These are phyloP conservation scores for Eremothecium gossypii DNA, from an alignment of 1,139 yeast genomes.

Conservation along the genomic window DNA sequence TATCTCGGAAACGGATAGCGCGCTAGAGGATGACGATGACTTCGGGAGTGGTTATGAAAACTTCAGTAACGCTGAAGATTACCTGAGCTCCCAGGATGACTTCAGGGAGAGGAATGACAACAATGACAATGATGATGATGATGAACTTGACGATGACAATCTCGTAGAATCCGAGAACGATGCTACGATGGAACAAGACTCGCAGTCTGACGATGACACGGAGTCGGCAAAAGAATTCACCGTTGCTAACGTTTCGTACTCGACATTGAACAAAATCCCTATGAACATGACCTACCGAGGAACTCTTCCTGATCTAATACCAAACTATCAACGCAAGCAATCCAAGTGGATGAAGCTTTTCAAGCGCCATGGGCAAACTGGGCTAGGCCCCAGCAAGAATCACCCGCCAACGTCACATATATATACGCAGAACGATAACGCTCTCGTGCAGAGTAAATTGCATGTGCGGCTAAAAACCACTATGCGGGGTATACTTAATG, in stretches of 20 bases:
- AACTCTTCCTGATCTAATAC: slow-evolving; percentile 22
- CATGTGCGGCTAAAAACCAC: slow-evolving; percentile 18
- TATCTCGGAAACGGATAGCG: slow-evolving; percentile 2
- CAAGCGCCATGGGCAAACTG: slow-evolving; percentile 1
- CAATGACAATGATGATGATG: slow-evolving; percentile 5
- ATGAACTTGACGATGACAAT: slow-evolving; percentile 4
- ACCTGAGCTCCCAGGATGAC: slow-evolving; percentile 2
- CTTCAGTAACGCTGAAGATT: not conserved
- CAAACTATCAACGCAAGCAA: slow-evolving; percentile 14
- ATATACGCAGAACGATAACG: slow-evolving; percentile 10
- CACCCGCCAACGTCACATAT: not conserved
- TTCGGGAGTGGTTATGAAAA: slow-evolving; percentile 6
- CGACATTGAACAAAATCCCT: slow-evolving; percentile 11
- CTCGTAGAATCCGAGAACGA: slow-evolving; percentile 2
- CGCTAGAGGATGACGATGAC: slow-evolving; percentile 5
- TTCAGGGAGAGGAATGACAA: slow-evolving; percentile 3
- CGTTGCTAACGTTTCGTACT: slow-evolving; percentile 9
- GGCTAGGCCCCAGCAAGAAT: not conserved
- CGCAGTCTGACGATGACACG: not conserved
- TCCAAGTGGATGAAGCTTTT: slow-evolving; percentile 8
- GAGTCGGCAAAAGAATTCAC: slow-evolving; percentile 4
- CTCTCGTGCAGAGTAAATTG: slow-evolving; percentile 14
- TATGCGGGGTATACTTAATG: slow-evolving; percentile 12
- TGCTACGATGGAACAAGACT: not conserved
- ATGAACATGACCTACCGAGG: slow-evolving; percentile 19